phyloP scores from a whole-genome alignment of 352 stramenopile genomes.

The Halophytophthora polymorphica region DNA sequence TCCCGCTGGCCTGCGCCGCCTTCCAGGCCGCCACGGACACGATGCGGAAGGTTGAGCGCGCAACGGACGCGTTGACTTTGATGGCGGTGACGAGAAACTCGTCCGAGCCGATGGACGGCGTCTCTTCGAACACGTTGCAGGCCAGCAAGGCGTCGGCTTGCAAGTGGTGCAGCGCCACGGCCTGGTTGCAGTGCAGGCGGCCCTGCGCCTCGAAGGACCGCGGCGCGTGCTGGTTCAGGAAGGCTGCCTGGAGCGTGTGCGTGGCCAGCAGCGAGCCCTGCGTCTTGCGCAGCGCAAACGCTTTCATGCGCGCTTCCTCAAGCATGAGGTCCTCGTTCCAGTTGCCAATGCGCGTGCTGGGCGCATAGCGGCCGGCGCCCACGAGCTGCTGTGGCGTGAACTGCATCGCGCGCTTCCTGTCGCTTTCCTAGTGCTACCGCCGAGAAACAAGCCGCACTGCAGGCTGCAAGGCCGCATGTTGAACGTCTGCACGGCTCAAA shows the following conservation, averaged over 20 bases:
- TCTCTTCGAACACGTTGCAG: slow-evolving; percentile 85
- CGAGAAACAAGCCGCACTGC: no score
- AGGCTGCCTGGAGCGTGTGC: slow-evolving; percentile 76
- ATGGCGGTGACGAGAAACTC: slow-evolving; percentile 61
- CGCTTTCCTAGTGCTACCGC: no score
- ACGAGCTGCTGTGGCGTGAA: slow-evolving; percentile 90
- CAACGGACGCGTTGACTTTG: slow-evolving; percentile 18
- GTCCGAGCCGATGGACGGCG: slow-evolving; percentile 67
- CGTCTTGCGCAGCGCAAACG: slow-evolving; percentile 77
- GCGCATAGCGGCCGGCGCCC: slow-evolving; percentile 75
- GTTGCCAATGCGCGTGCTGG: slow-evolving; percentile 82
- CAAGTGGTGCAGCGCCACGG: slow-evolving; percentile 51
- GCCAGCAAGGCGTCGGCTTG: slow-evolving; percentile 48
- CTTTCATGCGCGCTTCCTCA: slow-evolving; percentile 81
- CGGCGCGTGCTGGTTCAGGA: slow-evolving; percentile 63
- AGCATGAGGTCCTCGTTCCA: slow-evolving; percentile 91
- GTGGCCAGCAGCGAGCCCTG: slow-evolving; percentile 79
- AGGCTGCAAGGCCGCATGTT: no score
- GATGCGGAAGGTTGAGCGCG: slow-evolving; percentile 70
- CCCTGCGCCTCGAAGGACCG: slow-evolving; percentile 42
- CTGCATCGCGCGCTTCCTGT: slow-evolving; percentile 46
- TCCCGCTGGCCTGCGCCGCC: slow-evolving; percentile 22
- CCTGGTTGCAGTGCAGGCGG: slow-evolving; percentile 48
- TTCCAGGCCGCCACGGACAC: slow-evolving; percentile 47
- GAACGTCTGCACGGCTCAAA: no score